These are phyloP conservation scores for Ceratocystis ficicola DNA, from an alignment of 2,329 filamentous ascomycete genomes.

Conservation along the genomic window DNA sequence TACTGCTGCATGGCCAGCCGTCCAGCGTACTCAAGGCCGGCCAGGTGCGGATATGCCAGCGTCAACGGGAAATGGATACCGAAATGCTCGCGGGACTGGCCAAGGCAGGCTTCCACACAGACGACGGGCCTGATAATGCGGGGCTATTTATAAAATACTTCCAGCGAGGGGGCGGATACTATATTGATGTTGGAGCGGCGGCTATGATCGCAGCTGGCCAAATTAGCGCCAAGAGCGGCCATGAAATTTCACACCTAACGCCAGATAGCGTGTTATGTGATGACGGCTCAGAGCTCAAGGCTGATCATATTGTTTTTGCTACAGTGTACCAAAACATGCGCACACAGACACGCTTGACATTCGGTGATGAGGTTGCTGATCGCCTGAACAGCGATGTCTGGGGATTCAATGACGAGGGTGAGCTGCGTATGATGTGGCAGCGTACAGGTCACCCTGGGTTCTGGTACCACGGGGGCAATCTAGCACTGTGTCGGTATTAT, in stretches of 20 bases:
- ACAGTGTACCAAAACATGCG: slow-evolving; percentile 59
- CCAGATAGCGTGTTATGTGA: slow-evolving; percentile 36
- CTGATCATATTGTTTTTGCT: slow-evolving; percentile 52
- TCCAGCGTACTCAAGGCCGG: slow-evolving; percentile 47
- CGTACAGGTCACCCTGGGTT: slow-evolving; percentile 50
- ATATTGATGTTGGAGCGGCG: slow-evolving; percentile 55
- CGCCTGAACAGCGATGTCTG: slow-evolving; percentile 44
- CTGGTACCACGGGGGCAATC: slow-evolving; percentile 54
- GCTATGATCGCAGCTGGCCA: slow-evolving; percentile 51
- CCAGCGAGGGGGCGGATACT: slow-evolving; percentile 55
- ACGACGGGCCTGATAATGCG: slow-evolving; percentile 43
- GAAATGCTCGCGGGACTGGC: slow-evolving; percentile 35
- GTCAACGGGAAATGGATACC: slow-evolving; percentile 31
- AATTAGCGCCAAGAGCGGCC: slow-evolving; percentile 50
- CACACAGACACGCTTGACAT: slow-evolving; percentile 46
- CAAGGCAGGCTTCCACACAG: slow-evolving; percentile 48
- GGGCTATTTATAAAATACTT: slow-evolving; percentile 53
- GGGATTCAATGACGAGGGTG: slow-evolving; percentile 47
- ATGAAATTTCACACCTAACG: slow-evolving; percentile 42
- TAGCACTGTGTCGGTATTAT: slow-evolving; percentile 50
- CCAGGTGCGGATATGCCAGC: slow-evolving; percentile 35
- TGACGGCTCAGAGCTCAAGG: slow-evolving; percentile 45
- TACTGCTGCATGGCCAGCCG: slow-evolving; percentile 47
- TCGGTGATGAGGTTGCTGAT: slow-evolving; percentile 50
- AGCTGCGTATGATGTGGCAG: slow-evolving; percentile 47